Evolutionary conservation across 2,329 filamentous ascomycete species (phyloP).

Genomic region (Colletotrichum tofieldiae): DNA sequence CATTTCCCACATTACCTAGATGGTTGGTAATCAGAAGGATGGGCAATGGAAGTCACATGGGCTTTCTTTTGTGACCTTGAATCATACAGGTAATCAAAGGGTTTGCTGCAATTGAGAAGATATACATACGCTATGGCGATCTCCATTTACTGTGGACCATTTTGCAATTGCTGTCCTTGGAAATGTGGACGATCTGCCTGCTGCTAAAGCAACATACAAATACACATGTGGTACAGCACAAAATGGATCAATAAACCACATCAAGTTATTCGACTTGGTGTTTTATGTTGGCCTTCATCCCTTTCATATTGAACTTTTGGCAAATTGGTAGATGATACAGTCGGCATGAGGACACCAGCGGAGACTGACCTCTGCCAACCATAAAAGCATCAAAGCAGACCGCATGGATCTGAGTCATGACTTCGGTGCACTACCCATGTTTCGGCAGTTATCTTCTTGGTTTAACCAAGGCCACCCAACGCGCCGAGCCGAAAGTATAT

Average conservation of each 20-base stretch:
- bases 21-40: constrained; percentile 45
- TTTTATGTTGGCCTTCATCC: too few species aligned
- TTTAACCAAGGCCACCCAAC: background rate
- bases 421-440: background rate
- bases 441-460: constrained; percentile 17
- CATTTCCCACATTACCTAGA: too few species aligned
- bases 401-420: background rate
- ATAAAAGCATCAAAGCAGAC: too few species aligned
- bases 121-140: background rate
- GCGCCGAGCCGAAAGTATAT: constrained; percentile 10
- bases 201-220: too few species aligned
- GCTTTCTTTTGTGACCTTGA: constrained; percentile 46
- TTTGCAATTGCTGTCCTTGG: background rate
- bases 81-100: constrained; percentile 25
- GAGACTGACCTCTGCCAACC: too few species aligned
- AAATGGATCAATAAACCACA: too few species aligned
- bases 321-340: too few species aligned
- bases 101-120: background rate
- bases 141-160: background rate
- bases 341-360: too few species aligned
- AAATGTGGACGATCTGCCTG: background rate
- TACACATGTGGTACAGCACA: too few species aligned
- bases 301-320: too few species aligned
- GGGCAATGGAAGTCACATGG: constrained; percentile 46
- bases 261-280: too few species aligned